Base-by-base conservation (phyloP, 2,329 filamentous ascomycete species). In the Apiospora malaysiana region DNA sequence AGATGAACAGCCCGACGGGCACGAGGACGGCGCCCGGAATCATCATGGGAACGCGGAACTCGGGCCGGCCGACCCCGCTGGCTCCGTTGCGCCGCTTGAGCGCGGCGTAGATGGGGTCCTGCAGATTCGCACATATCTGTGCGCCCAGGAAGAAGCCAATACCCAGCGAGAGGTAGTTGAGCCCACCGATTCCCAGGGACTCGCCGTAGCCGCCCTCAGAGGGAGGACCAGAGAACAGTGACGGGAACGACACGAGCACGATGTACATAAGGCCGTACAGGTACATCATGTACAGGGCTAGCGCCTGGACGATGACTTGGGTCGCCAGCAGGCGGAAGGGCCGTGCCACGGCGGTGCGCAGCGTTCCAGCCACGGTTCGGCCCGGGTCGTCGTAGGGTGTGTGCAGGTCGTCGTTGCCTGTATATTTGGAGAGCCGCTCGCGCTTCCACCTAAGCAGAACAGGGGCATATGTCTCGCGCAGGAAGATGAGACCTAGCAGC, bases 391-490 rank as follows among this genome's bases (percentile, higher is more conserved):
- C 91, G 77, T 87, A 87, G 40, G 90, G 84, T 2, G 88, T 87
- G 68, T 81, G 78, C 76, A 84, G 76, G 1, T 56, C 72, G 3
- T 70, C 49, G 74, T 91, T 91, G 37, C 86, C 88, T 1, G 89
- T 92, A 73, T 88, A 83, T 72, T 85, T 85, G 71, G 85, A 82
- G n/a, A 92, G 83, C n/a, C 82, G 84, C 66, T 83, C 79, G 51
- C 89, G 88, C 77, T 90, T 91, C 73, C 84, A 81, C 40, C 83
- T 79, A 2, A 93, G 85, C 5, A 94, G 84, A 23, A 87, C 87
- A 0, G 91, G 90, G 0, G 85, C 87, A 78, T 92, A 93, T 2
- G 91, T 92, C 77, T 93, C 91, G 70, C 87, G 85, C 1, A 91
- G 87, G 78, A 91, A 86, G 67, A 93, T 79, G 6, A 91, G 40